Percentiles rank a stretch among this genome's conserved stretches.
Evolutionary conservation across 2,329 filamentous ascomycete genomes (phyloP).

Genomic region (Aureobasidium sp.): DNA sequence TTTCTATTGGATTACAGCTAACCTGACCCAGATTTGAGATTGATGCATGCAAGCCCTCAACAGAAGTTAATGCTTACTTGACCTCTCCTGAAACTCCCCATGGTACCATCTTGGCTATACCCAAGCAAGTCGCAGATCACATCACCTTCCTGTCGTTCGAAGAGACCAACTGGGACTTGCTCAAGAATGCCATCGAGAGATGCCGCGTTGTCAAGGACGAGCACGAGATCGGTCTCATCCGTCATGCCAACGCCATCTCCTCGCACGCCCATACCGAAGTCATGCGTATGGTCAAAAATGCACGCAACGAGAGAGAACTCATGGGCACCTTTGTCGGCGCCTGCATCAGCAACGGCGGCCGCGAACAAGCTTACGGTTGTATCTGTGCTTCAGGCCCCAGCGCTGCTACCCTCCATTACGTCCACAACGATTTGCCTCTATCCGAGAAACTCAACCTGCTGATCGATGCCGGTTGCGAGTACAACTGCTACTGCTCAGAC

Average conservation of each 20-base stretch:
- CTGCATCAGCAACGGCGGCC: constrained; percentile 67
- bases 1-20: not conserved
- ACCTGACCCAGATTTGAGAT: constrained; percentile 10
- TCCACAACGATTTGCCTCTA: constrained; percentile 67
- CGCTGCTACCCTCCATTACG: constrained; percentile 82
- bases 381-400: constrained; percentile 77
- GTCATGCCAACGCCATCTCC: constrained; percentile 73
- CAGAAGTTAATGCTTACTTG: constrained; percentile 63
- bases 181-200: constrained; percentile 66
- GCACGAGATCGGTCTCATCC: constrained; percentile 79
- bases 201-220: constrained; percentile 75
- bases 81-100: constrained; percentile 42
- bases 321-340: constrained; percentile 72
- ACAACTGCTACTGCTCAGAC: constrained; percentile 46
- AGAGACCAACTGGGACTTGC: constrained; percentile 49
- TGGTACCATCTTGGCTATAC: constrained; percentile 64
- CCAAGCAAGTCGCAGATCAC: constrained; percentile 64
- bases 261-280: constrained; percentile 70
- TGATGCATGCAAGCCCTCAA: constrained; percentile 16
- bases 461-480: constrained; percentile 68
- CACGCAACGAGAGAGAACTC: constrained; percentile 73
- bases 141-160: constrained; percentile 66
- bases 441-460: constrained; percentile 69
- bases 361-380: constrained; percentile 78
- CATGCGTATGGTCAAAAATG: constrained; percentile 54